These are phyloP conservation scores for Exophiala sp. DNA, from an alignment of 2,329 filamentous ascomycete species.

Conservation along the genomic window DNA sequence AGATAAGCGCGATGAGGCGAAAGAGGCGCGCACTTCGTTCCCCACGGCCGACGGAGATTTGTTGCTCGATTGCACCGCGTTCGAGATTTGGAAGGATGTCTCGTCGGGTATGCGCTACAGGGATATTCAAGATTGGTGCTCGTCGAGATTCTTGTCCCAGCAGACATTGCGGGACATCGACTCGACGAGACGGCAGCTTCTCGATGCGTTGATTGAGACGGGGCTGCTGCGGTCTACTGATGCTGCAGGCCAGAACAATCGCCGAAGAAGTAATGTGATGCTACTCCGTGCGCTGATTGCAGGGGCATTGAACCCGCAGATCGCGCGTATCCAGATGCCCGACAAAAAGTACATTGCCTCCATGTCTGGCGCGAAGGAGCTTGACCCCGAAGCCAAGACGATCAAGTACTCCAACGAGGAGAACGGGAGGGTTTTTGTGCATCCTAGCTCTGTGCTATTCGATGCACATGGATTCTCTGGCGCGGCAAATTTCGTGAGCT, in stretches of 20 bases:
- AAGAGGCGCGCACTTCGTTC: conserved; percentile 71
- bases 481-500: conserved; percentile 74
- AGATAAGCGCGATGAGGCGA: conserved; percentile 77
- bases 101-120: conserved; percentile 56
- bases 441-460: conserved; percentile 84
- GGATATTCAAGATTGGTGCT: conserved; percentile 72
- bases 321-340: conserved; percentile 87
- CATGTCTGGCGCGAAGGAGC: conserved; percentile 81
- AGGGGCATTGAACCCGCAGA: conserved; percentile 75
- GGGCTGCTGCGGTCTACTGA: conserved; percentile 65
- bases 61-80: conserved; percentile 80
- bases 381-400: conserved; percentile 85
- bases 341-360: conserved; percentile 92
- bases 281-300: conserved; percentile 69
- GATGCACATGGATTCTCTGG: conserved; percentile 79
- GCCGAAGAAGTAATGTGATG: conserved; percentile 31
- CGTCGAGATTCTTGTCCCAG: conserved; percentile 76
- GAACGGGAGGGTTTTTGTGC: conserved; percentile 84
- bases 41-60: conserved; percentile 78
- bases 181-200: conserved; percentile 80
- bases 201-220: conserved; percentile 78
- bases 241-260: conserved; percentile 42
- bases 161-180: conserved; percentile 85
- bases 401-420: conserved; percentile 92
- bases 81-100: conserved; percentile 74